Evolutionary conservation across 805 yeast species (phyloP), one percentile per base, ranked within the genome.

Genomic region (Lachancea dasiensis): DNA sequence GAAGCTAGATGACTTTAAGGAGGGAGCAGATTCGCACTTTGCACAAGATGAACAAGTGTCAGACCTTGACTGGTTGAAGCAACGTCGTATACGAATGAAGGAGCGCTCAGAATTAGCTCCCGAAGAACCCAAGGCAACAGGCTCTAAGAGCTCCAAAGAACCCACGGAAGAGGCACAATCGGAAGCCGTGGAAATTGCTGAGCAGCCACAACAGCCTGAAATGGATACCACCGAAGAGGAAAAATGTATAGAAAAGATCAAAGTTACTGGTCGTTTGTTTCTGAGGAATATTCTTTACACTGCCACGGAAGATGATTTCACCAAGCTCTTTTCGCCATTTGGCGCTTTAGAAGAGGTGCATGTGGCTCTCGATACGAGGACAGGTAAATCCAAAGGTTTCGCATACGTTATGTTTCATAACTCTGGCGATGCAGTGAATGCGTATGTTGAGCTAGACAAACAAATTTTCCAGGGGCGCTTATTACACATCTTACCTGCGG

Each of bases 391-490:
- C 1, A 92, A 92, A 61, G 98, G 98, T 0, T 86, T 86, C 60
- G 95, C 92, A 0, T 89, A 89, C 53, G 70, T 87, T 9, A 77
- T 80, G 55, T 92, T 82, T 54, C 64, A 60, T n/a, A 68, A 75
- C 44, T 69, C 81, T 7, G 72, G 73, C 7, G 80, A 81, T 54
- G 98, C 98, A 0, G 76, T 81, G 1, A 56, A 63, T 20, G 97
- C 97, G 0, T 89, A 69, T 56, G 60, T 70, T 24, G 73, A 70
- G 10, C 67, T 89, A 35, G 98, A 92, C 60, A 87, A 86, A 52
- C 82, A 83, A 53, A 81, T 85, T 56, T 90, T 85, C 68, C 97
- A 92, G 64, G 98, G 98, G 36, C 77, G 98, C 50, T 69, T 92
- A 36, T 63, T 92, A 35, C 98, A 92, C 61, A 81, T 92, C 43